Conservation (phyloP, 2,329 filamentous ascomycete species). For the Fusarium nurragi region DNA sequence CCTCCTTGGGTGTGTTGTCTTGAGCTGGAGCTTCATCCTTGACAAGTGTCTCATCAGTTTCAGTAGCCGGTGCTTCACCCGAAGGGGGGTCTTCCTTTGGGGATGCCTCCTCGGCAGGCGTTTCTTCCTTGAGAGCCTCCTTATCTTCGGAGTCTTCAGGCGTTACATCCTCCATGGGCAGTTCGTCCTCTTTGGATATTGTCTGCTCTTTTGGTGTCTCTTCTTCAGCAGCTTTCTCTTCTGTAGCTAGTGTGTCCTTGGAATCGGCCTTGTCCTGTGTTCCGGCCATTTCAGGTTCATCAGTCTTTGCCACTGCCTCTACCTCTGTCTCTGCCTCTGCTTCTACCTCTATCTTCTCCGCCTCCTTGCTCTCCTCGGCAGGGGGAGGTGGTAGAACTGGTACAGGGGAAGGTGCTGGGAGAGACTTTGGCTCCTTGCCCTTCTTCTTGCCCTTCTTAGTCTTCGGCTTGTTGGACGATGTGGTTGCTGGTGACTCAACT, state of each 20-base stretch:
- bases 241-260: slow-evolving; percentile 9
- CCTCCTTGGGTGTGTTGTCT: slow-evolving; percentile 5
- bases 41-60: slow-evolving; percentile 6
- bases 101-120: slow-evolving; percentile 10
- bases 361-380: slow-evolving; percentile 28
- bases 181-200: slow-evolving; percentile 14
- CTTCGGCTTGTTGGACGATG: slow-evolving; percentile 30
- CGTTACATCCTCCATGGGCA: slow-evolving; percentile 6
- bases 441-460: slow-evolving; percentile 43
- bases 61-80: slow-evolving; percentile 4
- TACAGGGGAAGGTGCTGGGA: slow-evolving; percentile 1
- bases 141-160: slow-evolving; percentile 11
- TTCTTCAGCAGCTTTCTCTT: slow-evolving; percentile 7
- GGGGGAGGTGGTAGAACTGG: slow-evolving; percentile 7
- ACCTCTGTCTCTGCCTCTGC: slow-evolving; percentile 28
- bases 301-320: slow-evolving; percentile 22
- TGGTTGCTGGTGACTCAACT: slow-evolving; percentile 7
- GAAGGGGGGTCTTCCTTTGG: slow-evolving; percentile 2
- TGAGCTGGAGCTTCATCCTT: slow-evolving; percentile 8
- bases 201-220: slow-evolving; percentile 8
- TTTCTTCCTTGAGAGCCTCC: slow-evolving; percentile 17
- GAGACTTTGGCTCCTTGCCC: slow-evolving; percentile 17
- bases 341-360: slow-evolving; percentile 30
- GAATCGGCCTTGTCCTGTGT: slow-evolving; percentile 23
- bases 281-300: slow-evolving; percentile 15